These are phyloP conservation scores for Tetrahymena thermophila DNA, from an alignment of 73 alveolate genomes.

Conservation along the genomic window DNA sequence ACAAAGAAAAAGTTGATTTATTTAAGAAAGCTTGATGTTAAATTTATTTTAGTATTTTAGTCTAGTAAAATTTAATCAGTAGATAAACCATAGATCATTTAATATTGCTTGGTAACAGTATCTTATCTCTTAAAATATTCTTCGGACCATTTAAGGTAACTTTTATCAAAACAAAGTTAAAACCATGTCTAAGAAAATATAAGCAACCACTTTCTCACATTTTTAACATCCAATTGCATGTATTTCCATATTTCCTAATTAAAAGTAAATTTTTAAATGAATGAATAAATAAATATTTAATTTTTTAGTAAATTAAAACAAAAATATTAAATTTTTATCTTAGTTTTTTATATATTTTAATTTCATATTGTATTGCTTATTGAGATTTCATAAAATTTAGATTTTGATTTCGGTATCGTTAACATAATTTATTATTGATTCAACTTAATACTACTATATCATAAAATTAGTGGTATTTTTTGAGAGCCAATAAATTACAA, in stretches of 20 bases:
- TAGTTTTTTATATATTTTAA: no score
- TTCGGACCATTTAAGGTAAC: neutral
- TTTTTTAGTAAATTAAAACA: no score
- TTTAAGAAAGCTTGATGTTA: neutral
- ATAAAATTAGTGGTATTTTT: neutral
- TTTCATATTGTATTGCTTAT: no score
- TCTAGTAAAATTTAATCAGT: neutral
- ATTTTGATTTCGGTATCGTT: neutral
- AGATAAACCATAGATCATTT: neutral
- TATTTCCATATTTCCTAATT: neutral
- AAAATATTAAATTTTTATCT: no score
- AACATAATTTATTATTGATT: neutral
- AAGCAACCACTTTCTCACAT: neutral
- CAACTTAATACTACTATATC: neutral
- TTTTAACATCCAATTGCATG: neutral
- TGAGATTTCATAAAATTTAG: no score
- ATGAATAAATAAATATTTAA: no score
- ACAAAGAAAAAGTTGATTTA: neutral
- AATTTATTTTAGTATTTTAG: neutral
- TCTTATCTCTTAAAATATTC: neutral
- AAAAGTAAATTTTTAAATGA: no score
- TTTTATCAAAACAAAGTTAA: neutral
- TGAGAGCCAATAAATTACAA: neutral
- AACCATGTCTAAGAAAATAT: neutral
- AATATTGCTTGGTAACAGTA: neutral